Evolutionary conservation across 129 eudicot genomes (phyloP).

Genomic region (Tagetes patula): DNA sequence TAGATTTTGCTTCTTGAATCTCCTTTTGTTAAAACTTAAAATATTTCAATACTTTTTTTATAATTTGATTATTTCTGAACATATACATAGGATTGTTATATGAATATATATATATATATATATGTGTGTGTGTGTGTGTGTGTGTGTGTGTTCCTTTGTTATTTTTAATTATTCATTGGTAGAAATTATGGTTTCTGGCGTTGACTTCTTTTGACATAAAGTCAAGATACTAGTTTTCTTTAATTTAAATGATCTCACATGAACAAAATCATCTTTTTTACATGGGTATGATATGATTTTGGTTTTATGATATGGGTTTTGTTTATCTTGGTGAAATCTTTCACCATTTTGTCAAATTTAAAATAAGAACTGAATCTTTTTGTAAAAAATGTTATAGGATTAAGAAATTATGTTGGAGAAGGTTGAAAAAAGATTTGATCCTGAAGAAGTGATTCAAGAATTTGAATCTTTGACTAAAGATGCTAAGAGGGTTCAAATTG

Average conservation of each 20-base stretch:
- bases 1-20: conserved; percentile 27
- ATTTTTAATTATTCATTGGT: not conserved
- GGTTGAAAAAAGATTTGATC: conserved; percentile 48
- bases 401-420: conserved; percentile 50
- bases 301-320: conserved; percentile 17
- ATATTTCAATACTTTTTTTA: not conserved
- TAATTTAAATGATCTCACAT: conserved; percentile 19
- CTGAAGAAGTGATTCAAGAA: conserved; percentile 54
- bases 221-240: conserved; percentile 5
- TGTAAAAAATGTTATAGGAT: conserved; percentile 5
- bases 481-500: conserved; percentile 76
- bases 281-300: conserved; percentile 1
- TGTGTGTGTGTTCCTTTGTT: not conserved
- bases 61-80: not conserved
- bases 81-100: conserved; percentile 19
- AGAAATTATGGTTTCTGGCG: conserved; percentile 14
- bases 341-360: conserved; percentile 5
- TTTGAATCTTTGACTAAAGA: conserved; percentile 65
- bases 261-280: conserved; percentile 10
- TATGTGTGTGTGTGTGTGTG: conserved; percentile 20
- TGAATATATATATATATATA: not conserved
- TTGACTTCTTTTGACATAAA: conserved; percentile 25
- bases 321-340: conserved; percentile 14
- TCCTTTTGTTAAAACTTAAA: conserved; percentile 5
- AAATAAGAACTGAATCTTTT: conserved; percentile 16